Evolutionary conservation across 768 basidiomycete species (phyloP), one percentile per base, ranked within the genome.

Genomic region (Sarcomyxa edulis): DNA sequence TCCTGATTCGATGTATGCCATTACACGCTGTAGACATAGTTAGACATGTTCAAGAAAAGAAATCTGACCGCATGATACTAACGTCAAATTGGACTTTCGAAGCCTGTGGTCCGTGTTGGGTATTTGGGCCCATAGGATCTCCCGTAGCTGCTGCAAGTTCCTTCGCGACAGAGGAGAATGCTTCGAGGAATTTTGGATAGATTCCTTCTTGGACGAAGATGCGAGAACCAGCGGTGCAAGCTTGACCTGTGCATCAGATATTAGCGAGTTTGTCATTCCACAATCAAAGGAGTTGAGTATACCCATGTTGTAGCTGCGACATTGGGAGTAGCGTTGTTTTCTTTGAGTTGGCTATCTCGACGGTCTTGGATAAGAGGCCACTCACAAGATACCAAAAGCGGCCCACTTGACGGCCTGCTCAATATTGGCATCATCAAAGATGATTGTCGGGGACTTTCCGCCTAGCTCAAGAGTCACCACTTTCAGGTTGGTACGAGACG

Each of bases 1-100:
- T 8, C 85, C 88, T 3, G 75, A 72, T n/a, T 84, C 56, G 52
- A 91, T 85, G 63, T 87, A 88, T 21, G 59, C 60, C 71, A 85
- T 72, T 46, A 89, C 71, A 36, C 79, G 76, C 81, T 84, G 43
- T n/a, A 25, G 37, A 26, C 7, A 19, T 11, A 27, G 20, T 12
- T 5, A 24, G 32, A 15, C n/a, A 38, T 18, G 23, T 15, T 23
- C 15, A 29, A 31, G 12, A 12, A 49, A 47, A 66, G 3, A 23
- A 11, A 35, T 35, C 33, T 21, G 33, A 19, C 20, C 11, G 33
- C 19, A 8, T n/a, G 6, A 19, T 4, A 55, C 65, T 14, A 39
- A 71, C 68, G 35, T 72, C 60, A 43, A 61, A 68, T 47, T 78
- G 75, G 7, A 55, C 52, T 58, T 77, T 48, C 4, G 69, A 72